Base-by-base conservation (phyloP, 2,329 filamentous ascomycete species). In the Sarocladiaceae sp. region DNA sequence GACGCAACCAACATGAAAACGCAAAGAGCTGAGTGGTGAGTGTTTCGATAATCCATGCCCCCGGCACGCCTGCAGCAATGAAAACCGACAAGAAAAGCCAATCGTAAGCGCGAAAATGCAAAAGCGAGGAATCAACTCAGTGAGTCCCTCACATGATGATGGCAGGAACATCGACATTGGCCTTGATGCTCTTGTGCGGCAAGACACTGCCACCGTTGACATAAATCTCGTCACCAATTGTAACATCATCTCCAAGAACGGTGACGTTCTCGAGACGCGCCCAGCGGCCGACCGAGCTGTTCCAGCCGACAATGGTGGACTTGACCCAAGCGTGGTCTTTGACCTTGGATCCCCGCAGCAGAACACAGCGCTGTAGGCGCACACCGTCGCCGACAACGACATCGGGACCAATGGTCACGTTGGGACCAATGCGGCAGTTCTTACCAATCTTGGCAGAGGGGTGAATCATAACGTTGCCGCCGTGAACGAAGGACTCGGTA, bases 291-390 rank as follows among this genome's bases (percentile, higher is more conserved):
- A 98, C 88, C 27, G 82, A 85, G 73, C 88, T 95, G 78, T 96
- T 95, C 91, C 91, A 98, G 60, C 91, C 91, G 44, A 97, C 89
- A 64, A 98, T 97, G 58, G 91, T 93, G 63, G 87, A 94, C 82
- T 97, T 97, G 66, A 98, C 80, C 91, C 91, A 97, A 39, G 93
- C 93, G 65, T 98, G 91, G 64, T 98, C 93, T 78, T 96, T 96
- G 68, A 96, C 84, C 73, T 94, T 95, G 69, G 85, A 88, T 58
- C 88, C 86, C 50, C 84, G 79, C 52, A 98, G 77, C 46, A 98
- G 70, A 19, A 97, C 93, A 59, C 87, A 95, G 57, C 93, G 83
- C 70, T 97, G 91, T 53, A 98, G 78, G 55, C 91, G 82, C 33
- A 96, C 93, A 61, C 91, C 93, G 53, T 98, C 91, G 45, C 91